Percentiles rank a stretch among this genome's conserved stretches.
Conservation (phyloP, 805 yeast genomes). For the Sugiyamaella mastotermitis region DNA sequence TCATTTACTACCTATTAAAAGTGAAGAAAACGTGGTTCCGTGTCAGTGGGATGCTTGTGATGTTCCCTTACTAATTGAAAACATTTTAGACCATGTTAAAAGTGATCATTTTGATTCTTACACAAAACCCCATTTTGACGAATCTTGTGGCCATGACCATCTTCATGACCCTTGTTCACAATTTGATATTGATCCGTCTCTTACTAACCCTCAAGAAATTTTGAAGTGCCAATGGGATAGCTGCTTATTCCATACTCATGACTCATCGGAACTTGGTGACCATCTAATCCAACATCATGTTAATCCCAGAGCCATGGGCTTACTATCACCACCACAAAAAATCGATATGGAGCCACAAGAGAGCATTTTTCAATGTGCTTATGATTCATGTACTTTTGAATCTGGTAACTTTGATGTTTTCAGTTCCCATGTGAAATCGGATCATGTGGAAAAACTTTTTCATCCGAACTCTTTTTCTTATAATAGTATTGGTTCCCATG, state of each 20-base stretch:
- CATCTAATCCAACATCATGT: constrained; percentile 35
- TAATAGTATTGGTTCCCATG: not conserved
- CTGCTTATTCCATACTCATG: constrained; percentile 43
- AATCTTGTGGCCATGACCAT: constrained; percentile 8
- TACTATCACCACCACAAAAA: constrained; percentile 10
- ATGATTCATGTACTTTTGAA: constrained; percentile 64
- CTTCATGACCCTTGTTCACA: constrained; percentile 12
- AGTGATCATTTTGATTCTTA: constrained; percentile 17
- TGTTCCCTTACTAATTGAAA: constrained; percentile 26
- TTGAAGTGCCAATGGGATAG: constrained; percentile 61
- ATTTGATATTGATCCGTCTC: no score
- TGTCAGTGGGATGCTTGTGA: constrained; percentile 39
- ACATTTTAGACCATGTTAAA: constrained; percentile 23
- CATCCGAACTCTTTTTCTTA: not conserved
- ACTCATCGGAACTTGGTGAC: constrained; percentile 38
- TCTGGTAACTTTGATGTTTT: constrained; percentile 48
- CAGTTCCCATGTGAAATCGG: constrained; percentile 51
- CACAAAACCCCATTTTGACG: constrained; percentile 15
- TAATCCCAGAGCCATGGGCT: constrained; percentile 11
- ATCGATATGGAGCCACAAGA: constrained; percentile 5
- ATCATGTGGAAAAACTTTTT: constrained; percentile 26
- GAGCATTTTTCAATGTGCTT: constrained; percentile 50
- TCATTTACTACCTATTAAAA: constrained; percentile 9
- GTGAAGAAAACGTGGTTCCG: constrained; percentile 12
- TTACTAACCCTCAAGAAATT: constrained; percentile 10